Evolutionary conservation across 352 stramenopile species (phyloP).

Genomic region (Albugo candida): DNA sequence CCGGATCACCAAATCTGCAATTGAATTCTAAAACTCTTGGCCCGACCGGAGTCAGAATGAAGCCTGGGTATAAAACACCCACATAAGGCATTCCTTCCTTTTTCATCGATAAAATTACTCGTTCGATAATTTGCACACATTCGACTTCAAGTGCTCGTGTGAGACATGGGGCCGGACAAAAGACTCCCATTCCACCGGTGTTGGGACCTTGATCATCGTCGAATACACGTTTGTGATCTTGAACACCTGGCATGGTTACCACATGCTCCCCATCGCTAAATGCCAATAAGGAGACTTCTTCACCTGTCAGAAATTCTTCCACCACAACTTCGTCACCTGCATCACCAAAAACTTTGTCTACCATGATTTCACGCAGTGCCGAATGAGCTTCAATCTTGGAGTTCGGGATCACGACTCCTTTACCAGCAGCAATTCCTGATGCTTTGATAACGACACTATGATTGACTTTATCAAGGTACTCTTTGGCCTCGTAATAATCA

Average conservation of each 20-base stretch:
- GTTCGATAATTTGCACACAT: constrained; percentile 78
- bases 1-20: constrained; percentile 97
- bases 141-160: constrained; percentile 82
- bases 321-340: constrained; percentile 95
- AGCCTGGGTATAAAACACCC: constrained; percentile 96
- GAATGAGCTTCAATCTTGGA: constrained; percentile 84
- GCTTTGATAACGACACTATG: constrained; percentile 97
- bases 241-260: constrained; percentile 89
- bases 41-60: constrained; percentile 86
- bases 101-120: constrained; percentile 63
- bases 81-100: constrained; percentile 95
- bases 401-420: constrained; percentile 94
- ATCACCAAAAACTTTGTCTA: constrained; percentile 89
- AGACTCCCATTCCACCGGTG: constrained; percentile 98
- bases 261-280: constrained; percentile 94
- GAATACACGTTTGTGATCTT: constrained; percentile 98
- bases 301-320: constrained; percentile 95
- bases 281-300: constrained; percentile 95
- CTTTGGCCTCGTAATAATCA: constrained; percentile 71
- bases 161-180: constrained; percentile 92
- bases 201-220: constrained; percentile 96
- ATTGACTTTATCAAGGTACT: constrained; percentile 86
- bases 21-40: constrained; percentile 99
- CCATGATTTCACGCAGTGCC: constrained; percentile 94
- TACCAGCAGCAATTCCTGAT: constrained; percentile 97